Evolutionary conservation across 2,329 filamentous ascomycete genomes (phyloP), one percentile per base, ranked within the genome.

Genomic region (Fusarium mexicanum): DNA sequence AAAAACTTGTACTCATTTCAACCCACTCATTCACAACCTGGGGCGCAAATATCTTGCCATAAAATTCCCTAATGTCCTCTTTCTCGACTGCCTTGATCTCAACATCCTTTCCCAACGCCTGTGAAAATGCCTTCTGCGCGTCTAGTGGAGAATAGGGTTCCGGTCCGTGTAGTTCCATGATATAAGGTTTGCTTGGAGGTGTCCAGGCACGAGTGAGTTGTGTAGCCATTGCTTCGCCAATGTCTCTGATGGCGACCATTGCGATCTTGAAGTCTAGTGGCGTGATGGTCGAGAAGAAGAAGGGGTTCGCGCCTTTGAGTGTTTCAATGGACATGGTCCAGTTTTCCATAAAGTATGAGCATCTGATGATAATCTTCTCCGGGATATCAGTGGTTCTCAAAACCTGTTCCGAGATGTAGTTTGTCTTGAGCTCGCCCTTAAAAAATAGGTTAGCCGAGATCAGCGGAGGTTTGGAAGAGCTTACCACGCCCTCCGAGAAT

Each of bases 341-440:
- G 54, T 84, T 84, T 68, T 84, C 81, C 81, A 83, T 84, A 38
- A 84, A 84, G 71, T 82, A 84, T 0, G 69, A 67, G 50, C 77
- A 80, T 11, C 83, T 77, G 5, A 83, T 76, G 47, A 83, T 79
- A 18, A 80, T 64, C 4, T 83, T 67, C 6, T 80, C 72, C 0
- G 76, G 66, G 4, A 79, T 70, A 5, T 76, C 61, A 0, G 73
- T 66, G 0, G 33, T 46, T 7, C 55, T 58, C 4, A 82, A 62
- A 5, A 79, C 53, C 7, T 67, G 44, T 54, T 84, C 83, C 2
- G 81, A 81, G 3, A 72, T 76, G 60, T 84, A 76, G 43, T 83
- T 84, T 2, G 79, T 80, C 24, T 76, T 76, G 46, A 84, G 80
- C 40, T 84, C 83, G 8, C 82, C 83, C 83, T 84, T 11, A 1